phyloP scores from a whole-genome alignment of 805 yeast species.

The Metschnikowia amazonensis region DNA sequence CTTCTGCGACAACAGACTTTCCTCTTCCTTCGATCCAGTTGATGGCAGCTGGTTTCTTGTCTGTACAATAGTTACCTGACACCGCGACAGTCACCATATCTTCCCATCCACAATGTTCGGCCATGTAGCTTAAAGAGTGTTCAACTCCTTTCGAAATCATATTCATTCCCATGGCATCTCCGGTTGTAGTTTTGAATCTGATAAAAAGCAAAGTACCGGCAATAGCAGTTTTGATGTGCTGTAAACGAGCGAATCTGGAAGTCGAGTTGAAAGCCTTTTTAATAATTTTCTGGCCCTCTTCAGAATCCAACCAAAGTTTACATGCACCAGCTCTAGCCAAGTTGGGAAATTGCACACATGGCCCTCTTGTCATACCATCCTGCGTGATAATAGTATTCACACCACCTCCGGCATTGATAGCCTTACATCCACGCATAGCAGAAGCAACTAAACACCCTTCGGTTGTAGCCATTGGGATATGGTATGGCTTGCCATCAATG shows the following conservation, averaged over 20 bases:
- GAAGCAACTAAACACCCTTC: slow-evolving; percentile 99
- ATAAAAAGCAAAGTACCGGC: slow-evolving; percentile 89
- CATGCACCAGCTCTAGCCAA: slow-evolving; percentile 89
- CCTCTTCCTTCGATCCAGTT: slow-evolving; percentile 99
- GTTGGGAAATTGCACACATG: slow-evolving; percentile 86
- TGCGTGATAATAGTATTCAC: slow-evolving; percentile 84
- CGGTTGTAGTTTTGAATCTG: slow-evolving; percentile 97
- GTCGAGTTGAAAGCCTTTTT: slow-evolving; percentile 94
- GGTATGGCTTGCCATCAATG: slow-evolving; percentile 83
- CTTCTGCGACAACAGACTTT: slow-evolving; percentile 95
- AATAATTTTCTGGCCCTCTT: slow-evolving; percentile 79
- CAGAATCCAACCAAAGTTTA: slow-evolving; percentile 92
- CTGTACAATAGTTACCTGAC: slow-evolving; percentile 97
- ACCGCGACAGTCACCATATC: slow-evolving; percentile 93
- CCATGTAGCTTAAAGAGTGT: slow-evolving; percentile 76
- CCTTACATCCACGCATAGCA: slow-evolving; percentile 98
- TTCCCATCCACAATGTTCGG: slow-evolving; percentile 82
- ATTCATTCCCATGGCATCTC: slow-evolving; percentile 99
- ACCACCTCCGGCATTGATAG: slow-evolving; percentile 96
- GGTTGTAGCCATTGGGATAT: slow-evolving; percentile 98
- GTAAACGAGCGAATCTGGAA: slow-evolving; percentile 93
- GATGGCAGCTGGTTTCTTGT: slow-evolving; percentile 95
- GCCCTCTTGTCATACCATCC: slow-evolving; percentile 99
- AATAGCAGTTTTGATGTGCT: slow-evolving; percentile 84
- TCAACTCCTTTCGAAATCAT: slow-evolving; percentile 99